Evolutionary conservation across 768 basidiomycete genomes (phyloP).

Genomic region (Xanthoconium purpureum): DNA sequence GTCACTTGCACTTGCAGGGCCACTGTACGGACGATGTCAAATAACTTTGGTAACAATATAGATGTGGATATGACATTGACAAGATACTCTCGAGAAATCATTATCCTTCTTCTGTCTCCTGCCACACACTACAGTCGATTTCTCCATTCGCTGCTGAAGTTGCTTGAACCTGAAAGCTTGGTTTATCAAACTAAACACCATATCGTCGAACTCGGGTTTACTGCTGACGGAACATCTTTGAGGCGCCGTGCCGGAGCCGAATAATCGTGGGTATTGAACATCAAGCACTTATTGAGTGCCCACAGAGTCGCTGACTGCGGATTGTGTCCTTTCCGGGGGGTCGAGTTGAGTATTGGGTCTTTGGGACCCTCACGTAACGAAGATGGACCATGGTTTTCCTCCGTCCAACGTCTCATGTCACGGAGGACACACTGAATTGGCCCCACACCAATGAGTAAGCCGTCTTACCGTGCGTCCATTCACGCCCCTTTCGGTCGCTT

Average conservation of each 20-base stretch:
- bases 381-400: too few relatives aligned
- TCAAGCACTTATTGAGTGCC: neutral
- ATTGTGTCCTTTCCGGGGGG: too few relatives aligned
- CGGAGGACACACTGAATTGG: too few relatives aligned
- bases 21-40: too few relatives aligned
- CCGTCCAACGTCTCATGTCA: neutral
- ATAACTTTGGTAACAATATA: too few relatives aligned
- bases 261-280: too few relatives aligned
- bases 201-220: neutral
- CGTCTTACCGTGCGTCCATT: neutral
- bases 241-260: too few relatives aligned
- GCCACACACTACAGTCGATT: neutral
- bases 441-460: neutral
- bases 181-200: neutral
- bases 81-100: too few relatives aligned
- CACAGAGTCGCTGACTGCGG: neutral
- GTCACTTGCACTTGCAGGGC: too few relatives aligned
- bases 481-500: neutral
- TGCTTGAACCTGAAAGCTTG: neutral
- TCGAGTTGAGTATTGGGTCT: neutral
- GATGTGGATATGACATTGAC: too few relatives aligned
- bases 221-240: neutral
- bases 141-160: neutral
- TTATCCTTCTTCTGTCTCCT: too few relatives aligned
- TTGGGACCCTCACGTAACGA: too few relatives aligned